phyloP scores from a whole-genome alignment of 2,329 filamentous ascomycete species.

The Fusarium neocosmosporiellum region DNA sequence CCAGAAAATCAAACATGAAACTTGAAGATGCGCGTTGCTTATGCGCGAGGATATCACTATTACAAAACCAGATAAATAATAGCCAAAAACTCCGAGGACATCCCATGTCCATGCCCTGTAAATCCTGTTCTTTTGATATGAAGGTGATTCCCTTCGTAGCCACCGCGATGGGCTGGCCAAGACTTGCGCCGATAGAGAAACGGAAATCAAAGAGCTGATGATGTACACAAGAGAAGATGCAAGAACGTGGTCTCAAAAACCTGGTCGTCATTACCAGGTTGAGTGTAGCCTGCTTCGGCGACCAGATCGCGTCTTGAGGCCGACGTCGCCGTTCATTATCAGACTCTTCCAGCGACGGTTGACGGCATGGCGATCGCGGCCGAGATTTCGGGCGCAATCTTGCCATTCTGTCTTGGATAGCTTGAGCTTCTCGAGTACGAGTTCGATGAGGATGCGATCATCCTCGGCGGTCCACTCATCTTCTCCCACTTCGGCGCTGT shows the following conservation, averaged over 20 bases:
- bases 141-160: constrained; percentile 15
- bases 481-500: constrained; percentile 58
- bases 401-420: constrained; percentile 74
- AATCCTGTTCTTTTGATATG: constrained; percentile 23
- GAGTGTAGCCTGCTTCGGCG: constrained; percentile 62
- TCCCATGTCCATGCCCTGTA: constrained; percentile 34
- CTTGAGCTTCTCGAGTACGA: constrained; percentile 74
- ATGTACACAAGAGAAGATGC: constrained; percentile 31
- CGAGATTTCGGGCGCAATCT: constrained; percentile 72
- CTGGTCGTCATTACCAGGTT: constrained; percentile 61
- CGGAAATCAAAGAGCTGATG: constrained; percentile 15
- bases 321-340: constrained; percentile 68
- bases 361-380: constrained; percentile 68
- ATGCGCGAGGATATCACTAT: constrained; percentile 40
- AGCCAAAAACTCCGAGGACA: constrained; percentile 35
- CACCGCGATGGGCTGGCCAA: constrained; percentile 10
- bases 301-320: constrained; percentile 61
- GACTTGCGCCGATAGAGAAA: constrained; percentile 29
- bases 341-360: constrained; percentile 72
- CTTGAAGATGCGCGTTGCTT: constrained; percentile 25
- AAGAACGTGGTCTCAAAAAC: not conserved
- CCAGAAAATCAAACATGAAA: constrained; percentile 30
- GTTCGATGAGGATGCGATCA: constrained; percentile 73
- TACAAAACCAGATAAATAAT: constrained; percentile 31
- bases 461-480: constrained; percentile 71